Evolutionary conservation across 179 eudicot species (phyloP), one percentile per base, ranked within the genome.

Genomic region (Silene noctiflora): DNA sequence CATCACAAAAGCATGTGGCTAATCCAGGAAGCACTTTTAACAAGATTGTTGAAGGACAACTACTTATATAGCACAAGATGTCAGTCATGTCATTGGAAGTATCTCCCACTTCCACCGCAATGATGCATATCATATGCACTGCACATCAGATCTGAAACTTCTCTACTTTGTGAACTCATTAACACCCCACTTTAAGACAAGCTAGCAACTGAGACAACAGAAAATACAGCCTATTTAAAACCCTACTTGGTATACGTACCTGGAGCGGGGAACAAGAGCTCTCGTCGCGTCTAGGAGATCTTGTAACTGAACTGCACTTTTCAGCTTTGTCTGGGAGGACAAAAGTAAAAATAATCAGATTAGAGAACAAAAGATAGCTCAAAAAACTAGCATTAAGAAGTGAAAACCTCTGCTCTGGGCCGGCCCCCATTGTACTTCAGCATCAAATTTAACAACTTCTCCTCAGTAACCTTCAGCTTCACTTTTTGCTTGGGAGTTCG

Each of bases 401-500:
- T 25, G 81, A 81, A 42, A 71, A 96, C 99, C 99, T 96, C 99
- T 60, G 94, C 86, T 89, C 97, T 91, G 75, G 99, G 93, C 77
- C 85, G 86, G 64, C 99, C 96, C 20, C 99, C 99, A 81, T 96
- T 96, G 87, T 96, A 96, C 79, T 96, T 93, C 70, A 96, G 75
- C 99, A 96, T 93, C 87, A 96, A 86, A 86, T 93, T 93, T 71
- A 93, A 84, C 77, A 93, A 86, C 80, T 88, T 96, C 75, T 93
- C 99, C 83, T 96, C 98, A 8, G 97, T 93, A 79, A 96, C 96
- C 91, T 89, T 93, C 90, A 96, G 77, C 84, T 96, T 96, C 84
- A 96, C 99, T 80, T 96, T 96, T 85, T 96, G 99, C 75, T 96
- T 96, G 55, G 99, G 98, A 84, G 99, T 96, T 87, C 98, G 88